phyloP scores from a whole-genome alignment of 2,329 filamentous ascomycete genomes.

The Drechslerella stenobrocha region DNA sequence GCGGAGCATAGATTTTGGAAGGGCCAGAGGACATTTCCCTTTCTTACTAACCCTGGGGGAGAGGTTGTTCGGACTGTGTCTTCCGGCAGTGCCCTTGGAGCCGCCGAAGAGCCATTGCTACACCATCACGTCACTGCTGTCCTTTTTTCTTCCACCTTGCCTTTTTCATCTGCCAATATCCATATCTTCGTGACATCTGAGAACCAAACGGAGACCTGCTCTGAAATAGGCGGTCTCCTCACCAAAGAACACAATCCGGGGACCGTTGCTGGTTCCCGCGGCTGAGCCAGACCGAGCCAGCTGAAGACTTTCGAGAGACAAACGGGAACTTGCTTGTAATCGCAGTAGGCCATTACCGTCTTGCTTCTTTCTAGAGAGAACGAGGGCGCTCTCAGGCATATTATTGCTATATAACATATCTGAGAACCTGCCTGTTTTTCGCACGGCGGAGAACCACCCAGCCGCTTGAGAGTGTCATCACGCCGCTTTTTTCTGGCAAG shows the following conservation, averaged over 20 bases:
- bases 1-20: slow-evolving; percentile 49
- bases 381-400: slow-evolving; percentile 17
- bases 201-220: slow-evolving; percentile 25
- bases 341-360: slow-evolving; percentile 47
- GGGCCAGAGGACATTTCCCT: slow-evolving; percentile 49
- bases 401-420: slow-evolving; percentile 26
- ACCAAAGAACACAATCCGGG: slow-evolving; percentile 28
- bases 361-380: slow-evolving; percentile 48
- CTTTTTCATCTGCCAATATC: slow-evolving; percentile 38
- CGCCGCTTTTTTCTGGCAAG: background rate
- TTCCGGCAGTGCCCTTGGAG: slow-evolving; percentile 49
- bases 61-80: slow-evolving; percentile 46
- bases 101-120: slow-evolving; percentile 31
- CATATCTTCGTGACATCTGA: slow-evolving; percentile 48
- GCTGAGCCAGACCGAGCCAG: slow-evolving; percentile 13
- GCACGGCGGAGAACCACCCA: background rate
- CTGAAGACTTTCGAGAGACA: slow-evolving; percentile 15
- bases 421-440: slow-evolving; percentile 20
- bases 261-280: background rate
- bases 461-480: background rate
- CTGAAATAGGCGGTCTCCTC: slow-evolving; percentile 23
- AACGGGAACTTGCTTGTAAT: slow-evolving; percentile 47
- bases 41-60: slow-evolving; percentile 50
- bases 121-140: slow-evolving; percentile 26
- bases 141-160: slow-evolving; percentile 15